Base-by-base conservation (phyloP, 495 filamentous ascomycete species). In the Durotheca rogersii region DNA sequence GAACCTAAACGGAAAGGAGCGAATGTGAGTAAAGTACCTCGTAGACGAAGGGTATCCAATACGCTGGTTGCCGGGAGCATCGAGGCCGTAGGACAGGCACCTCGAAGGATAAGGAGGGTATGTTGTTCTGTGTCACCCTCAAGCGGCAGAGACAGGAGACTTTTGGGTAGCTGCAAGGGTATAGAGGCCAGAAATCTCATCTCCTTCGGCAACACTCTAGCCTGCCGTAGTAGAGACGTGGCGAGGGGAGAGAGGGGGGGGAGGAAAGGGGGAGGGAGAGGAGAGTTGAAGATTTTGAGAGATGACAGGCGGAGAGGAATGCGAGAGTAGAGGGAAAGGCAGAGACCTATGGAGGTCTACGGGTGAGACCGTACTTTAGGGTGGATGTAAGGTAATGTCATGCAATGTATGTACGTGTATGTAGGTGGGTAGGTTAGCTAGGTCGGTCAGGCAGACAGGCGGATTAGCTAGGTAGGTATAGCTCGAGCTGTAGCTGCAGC, bases 31-130 rank as follows among this genome's bases (percentile, higher is more conserved):
- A 60, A 65, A 62, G 60, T 63, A 62, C 54, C 46, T 44, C 51
- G 58, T 58, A 49, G 43, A 58, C 59, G 60, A 53, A 58, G 62
- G 56, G 49, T 60, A 62, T 67, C 64, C 61, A 61, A 67, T 67
- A 67, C 61, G 64, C 61, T 52, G 64, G 60, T 48, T 51, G 61
- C 38, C 41, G 61, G n/a, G 65, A 64, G 42, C 56, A 51, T 59
- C 55, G 52, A 53, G 46, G 48, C 36, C 60, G 45, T 65, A 48
- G 54, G 51, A 43, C 27, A 44, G 60, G 53, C 64, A 61, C 60
- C 56, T 61, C 61, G 57, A 60, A 59, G 59, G 55, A 58, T 58
- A 55, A 58, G 67, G 69, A 59, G 60, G 47, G 57, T n/a, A 57
- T 59, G 59, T 67, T 60, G 61, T 55, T 62, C 66, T 62, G 67